A percentile compares a stretch with the other conserved stretches of the same genome.
phyloP scores from a whole-genome alignment of 2,329 filamentous ascomycete genomes.

The Penicillium sp. region DNA sequence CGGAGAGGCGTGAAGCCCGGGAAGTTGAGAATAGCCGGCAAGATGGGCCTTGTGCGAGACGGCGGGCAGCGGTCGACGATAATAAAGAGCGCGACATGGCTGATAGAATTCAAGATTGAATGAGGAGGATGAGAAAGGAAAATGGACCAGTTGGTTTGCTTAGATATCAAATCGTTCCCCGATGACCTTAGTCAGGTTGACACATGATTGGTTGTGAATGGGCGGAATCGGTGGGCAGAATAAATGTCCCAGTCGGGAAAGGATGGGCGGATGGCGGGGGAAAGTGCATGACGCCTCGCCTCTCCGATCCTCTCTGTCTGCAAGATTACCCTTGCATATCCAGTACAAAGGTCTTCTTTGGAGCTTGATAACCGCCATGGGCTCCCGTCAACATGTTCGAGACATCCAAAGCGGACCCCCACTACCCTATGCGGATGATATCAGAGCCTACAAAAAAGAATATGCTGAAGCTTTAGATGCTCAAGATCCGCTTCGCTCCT shows the following conservation, averaged over 20 bases:
- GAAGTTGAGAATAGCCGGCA: slow-evolving; percentile 27
- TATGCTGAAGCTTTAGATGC: slow-evolving; percentile 58
- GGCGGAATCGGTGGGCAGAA: slow-evolving; percentile 33
- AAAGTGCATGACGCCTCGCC: background rate
- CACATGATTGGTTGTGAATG: slow-evolving; percentile 31
- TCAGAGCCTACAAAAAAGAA: slow-evolving; percentile 35
- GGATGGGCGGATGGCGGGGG: slow-evolving; percentile 18
- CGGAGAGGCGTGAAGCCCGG: slow-evolving; percentile 29
- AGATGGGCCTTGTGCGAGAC: slow-evolving; percentile 22
- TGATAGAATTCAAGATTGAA: background rate
- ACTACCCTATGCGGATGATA: slow-evolving; percentile 35
- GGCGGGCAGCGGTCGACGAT: slow-evolving; percentile 24
- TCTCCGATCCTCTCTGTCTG: background rate
- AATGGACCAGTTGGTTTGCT: slow-evolving; percentile 14
- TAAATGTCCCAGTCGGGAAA: slow-evolving; percentile 8
- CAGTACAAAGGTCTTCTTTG: background rate
- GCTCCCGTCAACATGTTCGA: slow-evolving; percentile 29
- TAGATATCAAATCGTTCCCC: slow-evolving; percentile 25
- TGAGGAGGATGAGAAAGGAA: slow-evolving; percentile 1
- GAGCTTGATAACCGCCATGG: slow-evolving; percentile 21
- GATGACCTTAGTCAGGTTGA: slow-evolving; percentile 32
- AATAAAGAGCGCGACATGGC: slow-evolving; percentile 35
- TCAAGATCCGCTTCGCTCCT: slow-evolving; percentile 60
- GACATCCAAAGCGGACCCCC: slow-evolving; percentile 31
- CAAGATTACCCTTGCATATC: background rate